Conservation (phyloP, 2,329 filamentous ascomycete genomes). For the Colletotrichum kahawae region DNA sequence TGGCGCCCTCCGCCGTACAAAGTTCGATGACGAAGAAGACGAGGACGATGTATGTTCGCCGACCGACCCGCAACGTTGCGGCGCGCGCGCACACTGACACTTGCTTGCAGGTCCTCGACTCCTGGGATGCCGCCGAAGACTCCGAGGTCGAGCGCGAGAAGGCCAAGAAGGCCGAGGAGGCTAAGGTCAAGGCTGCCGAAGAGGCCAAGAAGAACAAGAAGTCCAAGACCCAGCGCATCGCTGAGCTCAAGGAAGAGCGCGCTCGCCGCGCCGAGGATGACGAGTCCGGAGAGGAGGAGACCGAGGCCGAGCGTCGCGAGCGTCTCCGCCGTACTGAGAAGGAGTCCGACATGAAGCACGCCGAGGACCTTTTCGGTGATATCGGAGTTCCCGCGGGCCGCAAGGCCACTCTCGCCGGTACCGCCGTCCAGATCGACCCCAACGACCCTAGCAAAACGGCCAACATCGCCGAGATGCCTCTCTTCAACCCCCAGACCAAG, state of each 20-base stretch:
- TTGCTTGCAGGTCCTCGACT: slow-evolving; percentile 77
- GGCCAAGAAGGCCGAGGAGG: slow-evolving; percentile 82
- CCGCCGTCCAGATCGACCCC: slow-evolving; percentile 71
- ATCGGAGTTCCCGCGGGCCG: slow-evolving; percentile 71
- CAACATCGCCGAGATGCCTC: slow-evolving; percentile 77
- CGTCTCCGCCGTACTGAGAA: slow-evolving; percentile 82
- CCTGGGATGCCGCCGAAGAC: slow-evolving; percentile 96
- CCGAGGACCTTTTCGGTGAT: slow-evolving; percentile 86
- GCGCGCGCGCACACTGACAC: slow-evolving; percentile 3
- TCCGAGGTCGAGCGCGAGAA: slow-evolving; percentile 97
- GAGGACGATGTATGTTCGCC: slow-evolving; percentile 73
- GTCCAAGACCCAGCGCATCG: slow-evolving; percentile 83
- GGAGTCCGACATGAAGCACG: slow-evolving; percentile 87
- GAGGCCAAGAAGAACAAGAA: slow-evolving; percentile 92
- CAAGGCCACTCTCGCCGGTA: slow-evolving; percentile 69
- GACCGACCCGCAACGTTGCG: not conserved
- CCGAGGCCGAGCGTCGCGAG: slow-evolving; percentile 73
- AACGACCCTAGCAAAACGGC: slow-evolving; percentile 79
- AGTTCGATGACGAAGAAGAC: slow-evolving; percentile 93
- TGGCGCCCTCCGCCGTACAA: slow-evolving; percentile 47
- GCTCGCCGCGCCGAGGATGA: slow-evolving; percentile 54
- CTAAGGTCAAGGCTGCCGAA: slow-evolving; percentile 87
- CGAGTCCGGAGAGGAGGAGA: slow-evolving; percentile 63
- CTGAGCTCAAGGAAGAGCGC: slow-evolving; percentile 73
- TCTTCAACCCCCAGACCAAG: slow-evolving; percentile 92